phyloP scores from a whole-genome alignment of 768 basidiomycete genomes.

The Termitomyces sp. region DNA sequence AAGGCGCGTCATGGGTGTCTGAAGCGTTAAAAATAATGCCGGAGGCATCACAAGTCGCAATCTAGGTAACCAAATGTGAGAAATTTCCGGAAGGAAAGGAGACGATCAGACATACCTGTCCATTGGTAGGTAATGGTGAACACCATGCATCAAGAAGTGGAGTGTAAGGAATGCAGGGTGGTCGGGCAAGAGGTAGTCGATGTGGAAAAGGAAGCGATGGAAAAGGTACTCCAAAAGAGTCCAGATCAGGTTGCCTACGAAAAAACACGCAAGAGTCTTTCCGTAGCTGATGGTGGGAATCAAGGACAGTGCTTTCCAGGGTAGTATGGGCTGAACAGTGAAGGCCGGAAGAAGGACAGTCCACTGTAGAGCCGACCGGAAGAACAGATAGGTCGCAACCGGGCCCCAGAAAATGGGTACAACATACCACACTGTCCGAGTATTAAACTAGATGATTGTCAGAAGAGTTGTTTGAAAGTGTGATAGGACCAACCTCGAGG shows the following conservation, averaged over 20 bases:
- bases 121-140: constrained; percentile 98
- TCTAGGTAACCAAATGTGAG: constrained; percentile 28
- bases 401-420: constrained; percentile 92
- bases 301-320: constrained; percentile 40
- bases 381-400: constrained; percentile 72
- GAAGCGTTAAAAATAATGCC: constrained; percentile 66
- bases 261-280: constrained; percentile 65
- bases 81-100: background rate
- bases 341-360: constrained; percentile 64
- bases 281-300: constrained; percentile 47
- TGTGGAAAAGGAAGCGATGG: constrained; percentile 96
- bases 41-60: constrained; percentile 98
- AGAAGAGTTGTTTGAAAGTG: background rate
- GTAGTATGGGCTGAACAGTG: constrained; percentile 48
- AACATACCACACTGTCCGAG: constrained; percentile 89
- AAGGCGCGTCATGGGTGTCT: constrained; percentile 83
- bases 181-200: constrained; percentile 87
- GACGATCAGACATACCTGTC: constrained; percentile 53
- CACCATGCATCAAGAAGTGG: constrained; percentile 91
- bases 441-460: constrained; percentile 51
- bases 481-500: constrained; percentile 58
- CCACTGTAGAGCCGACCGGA: constrained; percentile 82
- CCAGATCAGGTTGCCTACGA: constrained; percentile 87
- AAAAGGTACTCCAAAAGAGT: constrained; percentile 89
- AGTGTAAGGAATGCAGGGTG: constrained; percentile 69